Evolutionary conservation across 805 yeast genomes (phyloP), one percentile per base, ranked within the genome.

Genomic region (Lachancea dasiensis): DNA sequence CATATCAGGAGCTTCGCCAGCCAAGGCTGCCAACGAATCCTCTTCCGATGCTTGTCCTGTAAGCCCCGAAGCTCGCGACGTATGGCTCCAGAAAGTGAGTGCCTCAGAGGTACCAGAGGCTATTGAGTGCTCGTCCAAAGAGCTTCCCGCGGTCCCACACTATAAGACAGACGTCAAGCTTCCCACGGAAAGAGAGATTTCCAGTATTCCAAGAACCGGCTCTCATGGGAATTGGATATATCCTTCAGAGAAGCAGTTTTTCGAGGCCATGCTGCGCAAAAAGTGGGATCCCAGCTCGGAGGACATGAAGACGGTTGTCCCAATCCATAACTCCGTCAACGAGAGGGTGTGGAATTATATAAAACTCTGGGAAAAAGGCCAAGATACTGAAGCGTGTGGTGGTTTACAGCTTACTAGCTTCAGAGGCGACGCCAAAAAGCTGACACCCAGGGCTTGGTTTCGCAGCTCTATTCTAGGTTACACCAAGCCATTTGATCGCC

Each of bases 191-290:
- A 67, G 96, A 44, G 90, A 80, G 49, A 63, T 82, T 3, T 79
- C 89, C 7, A 73, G 94, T 3, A 89, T 89, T 28, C 97, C 96
- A 32, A 66, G 95, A 36, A 81, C 94, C 1, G 81, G 75, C 3
- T 54, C 74, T 1, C 68, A 68, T 11, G 50, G 70, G 0, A 83
- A 89, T 63, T 90, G 98, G 98, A 72, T 90, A 1, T 90, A 90
- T 56, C 98, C 98, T 6, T 85, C 95, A 3, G 95, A 90, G 58
- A 84, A 85, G 57, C 97, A 90, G 67, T 90, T 90, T 56, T 90
- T 69, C 59, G 92, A 86, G 41, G 96, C 97, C 7, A 92, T 90
- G 97, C 68, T 75, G 49, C 74, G 97, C 34, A 90, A 90, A 54
- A 75, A 85, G 40, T 86, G 95, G 87, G 71, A 79, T 36, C 96